Evolutionary conservation across 169 alveolate genomes (phyloP).

Genomic region (Theileria orientalis): DNA sequence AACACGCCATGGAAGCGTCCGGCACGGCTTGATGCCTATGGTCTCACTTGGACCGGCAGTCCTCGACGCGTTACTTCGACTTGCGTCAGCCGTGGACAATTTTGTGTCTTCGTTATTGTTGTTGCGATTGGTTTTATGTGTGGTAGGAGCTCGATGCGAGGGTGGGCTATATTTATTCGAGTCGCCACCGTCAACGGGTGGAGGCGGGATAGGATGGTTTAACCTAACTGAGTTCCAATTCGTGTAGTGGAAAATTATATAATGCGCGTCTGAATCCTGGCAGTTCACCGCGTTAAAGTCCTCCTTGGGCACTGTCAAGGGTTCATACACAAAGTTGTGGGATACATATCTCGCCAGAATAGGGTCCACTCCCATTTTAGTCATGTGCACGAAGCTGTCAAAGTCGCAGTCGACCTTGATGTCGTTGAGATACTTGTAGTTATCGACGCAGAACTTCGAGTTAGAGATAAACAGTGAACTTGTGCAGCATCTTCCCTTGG

Average conservation of each 20-base stretch:
- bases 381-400: slow-evolving; percentile 73
- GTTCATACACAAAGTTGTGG: slow-evolving; percentile 86
- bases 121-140: too few relatives aligned
- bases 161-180: too few relatives aligned
- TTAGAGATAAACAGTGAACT: slow-evolving; percentile 86
- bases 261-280: slow-evolving; percentile 76
- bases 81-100: too few relatives aligned
- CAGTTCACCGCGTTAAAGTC: slow-evolving; percentile 53
- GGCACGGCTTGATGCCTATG: too few relatives aligned
- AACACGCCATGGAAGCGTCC: slow-evolving; percentile 88
- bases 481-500: slow-evolving; percentile 89
- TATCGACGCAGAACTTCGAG: slow-evolving; percentile 66
- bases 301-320: slow-evolving; percentile 85
- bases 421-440: slow-evolving; percentile 80
- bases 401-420: slow-evolving; percentile 76
- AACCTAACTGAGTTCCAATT: slow-evolving; percentile 97
- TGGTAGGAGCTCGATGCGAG: too few relatives aligned
- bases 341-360: slow-evolving; percentile 88
- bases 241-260: slow-evolving; percentile 90
- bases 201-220: too few relatives aligned
- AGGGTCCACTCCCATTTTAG: slow-evolving; percentile 78
- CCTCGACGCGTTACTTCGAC: too few relatives aligned
- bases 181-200: slow-evolving; percentile 20
- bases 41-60: too few relatives aligned
- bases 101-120: too few relatives aligned